Conservation (phyloP, 1,284 basidiomycete genomes). For the Fomitopsis pinicola region DNA sequence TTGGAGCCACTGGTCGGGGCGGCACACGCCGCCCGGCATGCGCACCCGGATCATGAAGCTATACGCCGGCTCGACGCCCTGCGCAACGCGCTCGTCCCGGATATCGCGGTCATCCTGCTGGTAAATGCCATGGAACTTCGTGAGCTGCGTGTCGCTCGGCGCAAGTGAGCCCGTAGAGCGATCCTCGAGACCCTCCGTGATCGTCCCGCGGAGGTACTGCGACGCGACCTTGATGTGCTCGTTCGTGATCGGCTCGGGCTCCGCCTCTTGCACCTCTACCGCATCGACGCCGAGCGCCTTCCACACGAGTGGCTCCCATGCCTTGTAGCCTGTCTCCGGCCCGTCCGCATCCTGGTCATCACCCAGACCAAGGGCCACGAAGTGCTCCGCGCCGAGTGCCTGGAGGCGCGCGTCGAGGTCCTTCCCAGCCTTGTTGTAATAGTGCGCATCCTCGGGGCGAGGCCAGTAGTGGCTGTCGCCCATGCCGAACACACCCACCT, state of each 20-base stretch:
- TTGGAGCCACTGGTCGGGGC: slow-evolving; percentile 88
- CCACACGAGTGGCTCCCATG: slow-evolving; percentile 93
- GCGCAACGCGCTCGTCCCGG: slow-evolving; percentile 90
- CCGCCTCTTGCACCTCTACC: slow-evolving; percentile 86
- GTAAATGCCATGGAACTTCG: slow-evolving; percentile 99
- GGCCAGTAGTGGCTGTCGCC: slow-evolving; percentile 99
- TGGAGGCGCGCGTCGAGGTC: slow-evolving; percentile 82
- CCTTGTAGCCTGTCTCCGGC: slow-evolving; percentile 92
- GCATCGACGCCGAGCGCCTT: slow-evolving; percentile 91
- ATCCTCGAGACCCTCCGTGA: slow-evolving; percentile 88
- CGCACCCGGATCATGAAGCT: slow-evolving; percentile 99
- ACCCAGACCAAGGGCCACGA: slow-evolving; percentile 79
- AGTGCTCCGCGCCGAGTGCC: slow-evolving; percentile 71
- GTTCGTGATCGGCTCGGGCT: slow-evolving; percentile 97
- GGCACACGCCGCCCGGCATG: slow-evolving; percentile 94
- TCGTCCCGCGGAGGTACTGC: slow-evolving; percentile 93
- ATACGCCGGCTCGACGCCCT: slow-evolving; percentile 95
- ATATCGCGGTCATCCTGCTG: slow-evolving; percentile 99
- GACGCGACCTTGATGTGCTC: slow-evolving; percentile 99
- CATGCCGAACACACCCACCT: slow-evolving; percentile 89
- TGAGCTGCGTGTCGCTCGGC: slow-evolving; percentile 89
- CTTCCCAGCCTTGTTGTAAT: slow-evolving; percentile 97
- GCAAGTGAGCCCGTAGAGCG: slow-evolving; percentile 86
- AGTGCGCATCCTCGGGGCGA: slow-evolving; percentile 91
- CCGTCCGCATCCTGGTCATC: slow-evolving; percentile 99